These are phyloP conservation scores for Leishmania tarentolae DNA, from an alignment of 208 protist genomes.

Conservation along the genomic window DNA sequence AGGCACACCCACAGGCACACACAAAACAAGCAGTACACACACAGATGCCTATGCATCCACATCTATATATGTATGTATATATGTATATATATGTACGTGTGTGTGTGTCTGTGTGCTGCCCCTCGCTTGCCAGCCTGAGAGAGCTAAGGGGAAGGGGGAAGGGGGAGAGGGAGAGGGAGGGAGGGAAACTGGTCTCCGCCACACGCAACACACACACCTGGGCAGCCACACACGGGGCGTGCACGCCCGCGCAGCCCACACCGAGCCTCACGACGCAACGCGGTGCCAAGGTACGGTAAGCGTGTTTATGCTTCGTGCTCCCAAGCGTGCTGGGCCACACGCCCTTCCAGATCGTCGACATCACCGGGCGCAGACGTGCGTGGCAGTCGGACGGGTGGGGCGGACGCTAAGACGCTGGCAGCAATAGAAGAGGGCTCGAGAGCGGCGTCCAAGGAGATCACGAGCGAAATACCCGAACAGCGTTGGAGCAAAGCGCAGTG, in stretches of 20 bases:
- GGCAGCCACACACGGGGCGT: not conserved
- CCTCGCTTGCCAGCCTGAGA: not conserved
- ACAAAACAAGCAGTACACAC: not conserved
- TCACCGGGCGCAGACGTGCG: too few species aligned
- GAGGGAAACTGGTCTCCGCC: not conserved
- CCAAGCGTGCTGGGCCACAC: too few species aligned
- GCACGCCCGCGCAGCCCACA: not conserved
- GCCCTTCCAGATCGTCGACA: too few species aligned
- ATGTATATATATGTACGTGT: not conserved
- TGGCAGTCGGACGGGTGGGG: too few species aligned
- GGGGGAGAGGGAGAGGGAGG: not conserved
- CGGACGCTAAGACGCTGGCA: too few species aligned
- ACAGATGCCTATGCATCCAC: too few species aligned
- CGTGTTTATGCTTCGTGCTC: not conserved
- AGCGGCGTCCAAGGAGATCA: too few species aligned
- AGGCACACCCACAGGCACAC: not conserved
- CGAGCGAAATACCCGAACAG: too few species aligned
- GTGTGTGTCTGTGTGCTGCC: not conserved
- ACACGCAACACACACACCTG: not conserved
- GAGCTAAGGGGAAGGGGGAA: not conserved
- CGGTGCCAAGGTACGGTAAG: too few species aligned
- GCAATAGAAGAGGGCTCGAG: too few species aligned
- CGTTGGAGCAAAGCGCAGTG: too few species aligned
- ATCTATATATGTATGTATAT: not conserved
- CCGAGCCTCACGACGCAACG: not conserved